A percentile compares a stretch with the other conserved stretches of the same genome.
phyloP scores from a whole-genome alignment of 2,329 filamentous ascomycete species.

The Exophiala calicioides region DNA sequence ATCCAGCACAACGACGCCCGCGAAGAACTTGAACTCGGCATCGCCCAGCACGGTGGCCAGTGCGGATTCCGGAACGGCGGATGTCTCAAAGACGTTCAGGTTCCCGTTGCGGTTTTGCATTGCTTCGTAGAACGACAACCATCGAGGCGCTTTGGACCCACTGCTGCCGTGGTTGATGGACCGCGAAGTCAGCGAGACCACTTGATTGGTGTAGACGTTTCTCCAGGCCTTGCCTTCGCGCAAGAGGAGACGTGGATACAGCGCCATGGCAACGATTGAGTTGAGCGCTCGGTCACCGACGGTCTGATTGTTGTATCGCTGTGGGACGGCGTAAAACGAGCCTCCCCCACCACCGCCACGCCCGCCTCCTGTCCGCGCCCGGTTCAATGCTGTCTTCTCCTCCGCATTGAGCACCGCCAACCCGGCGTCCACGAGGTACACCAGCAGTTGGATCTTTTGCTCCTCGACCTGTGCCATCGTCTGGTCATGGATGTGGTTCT shows the following conservation, averaged over 20 bases:
- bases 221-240: conserved; percentile 84
- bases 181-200: conserved; percentile 80
- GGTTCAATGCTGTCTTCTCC: conserved; percentile 16
- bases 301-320: conserved; percentile 71
- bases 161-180: conserved; percentile 67
- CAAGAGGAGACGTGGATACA: conserved; percentile 89
- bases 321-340: conserved; percentile 80
- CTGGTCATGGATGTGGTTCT: conserved; percentile 89
- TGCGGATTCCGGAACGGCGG: conserved; percentile 76
- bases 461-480: conserved; percentile 92
- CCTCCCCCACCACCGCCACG: conserved; percentile 55
- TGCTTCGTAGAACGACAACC: conserved; percentile 94
- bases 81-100: conserved; percentile 89
- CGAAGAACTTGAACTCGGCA: conserved; percentile 83
- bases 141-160: conserved; percentile 56
- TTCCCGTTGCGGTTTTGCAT: conserved; percentile 82
- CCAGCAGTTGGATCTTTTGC: conserved; percentile 85
- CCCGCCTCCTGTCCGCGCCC: conserved; percentile 10
- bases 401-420: conserved; percentile 65
- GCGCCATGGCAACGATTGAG: conserved; percentile 87
- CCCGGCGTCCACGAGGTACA: conserved; percentile 80
- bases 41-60: conserved; percentile 85
- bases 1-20: conserved; percentile 83
- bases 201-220: conserved; percentile 90
- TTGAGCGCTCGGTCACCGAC: conserved; percentile 76